Evolutionary conservation across 2,329 filamentous ascomycete species (phyloP).

Genomic region (Arthroderma sp.): DNA sequence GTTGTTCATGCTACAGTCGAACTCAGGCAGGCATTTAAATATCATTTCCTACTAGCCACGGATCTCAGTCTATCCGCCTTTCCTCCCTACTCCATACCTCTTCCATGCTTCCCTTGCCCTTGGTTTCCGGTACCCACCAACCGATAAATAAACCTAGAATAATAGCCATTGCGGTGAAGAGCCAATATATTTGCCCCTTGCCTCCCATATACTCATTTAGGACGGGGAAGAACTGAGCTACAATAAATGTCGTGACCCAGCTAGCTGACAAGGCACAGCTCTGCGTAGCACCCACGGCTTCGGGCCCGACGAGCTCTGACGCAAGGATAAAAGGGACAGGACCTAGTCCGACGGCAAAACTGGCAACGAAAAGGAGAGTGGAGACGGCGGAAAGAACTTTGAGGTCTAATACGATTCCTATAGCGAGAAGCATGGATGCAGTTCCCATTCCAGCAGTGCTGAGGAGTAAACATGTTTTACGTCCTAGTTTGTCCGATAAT

Average conservation of each 20-base stretch:
- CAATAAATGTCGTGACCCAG: conserved; percentile 80
- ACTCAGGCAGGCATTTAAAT: too few species aligned
- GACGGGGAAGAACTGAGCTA: conserved; percentile 90
- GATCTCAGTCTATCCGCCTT: conserved; percentile 21
- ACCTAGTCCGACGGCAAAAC: conserved; percentile 80
- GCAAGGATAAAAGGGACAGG: conserved; percentile 92
- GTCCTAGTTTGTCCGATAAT: conserved; percentile 72
- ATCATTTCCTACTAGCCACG: too few species aligned
- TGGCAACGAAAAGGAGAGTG: conserved; percentile 73
- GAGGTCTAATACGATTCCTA: conserved; percentile 62
- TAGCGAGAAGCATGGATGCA: conserved; percentile 61
- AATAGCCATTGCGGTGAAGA: conserved; percentile 67
- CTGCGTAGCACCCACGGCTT: conserved; percentile 84
- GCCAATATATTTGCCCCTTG: conserved; percentile 73
- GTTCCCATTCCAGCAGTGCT: conserved; percentile 76
- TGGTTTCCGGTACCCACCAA: conserved; percentile 72
- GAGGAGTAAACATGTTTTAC: conserved; percentile 69
- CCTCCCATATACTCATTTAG: conserved; percentile 65
- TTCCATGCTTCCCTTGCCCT: conserved; percentile 67
- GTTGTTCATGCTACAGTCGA: too few species aligned
- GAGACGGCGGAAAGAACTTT: conserved; percentile 68
- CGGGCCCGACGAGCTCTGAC: conserved; percentile 76
- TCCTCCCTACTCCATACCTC: conserved; percentile 70
- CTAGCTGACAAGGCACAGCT: conserved; percentile 78
- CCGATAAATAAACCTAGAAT: conserved; percentile 59